These are phyloP conservation scores for Solanum medicagineum DNA, from an alignment of 257 asterid species.

Conservation along the genomic window DNA sequence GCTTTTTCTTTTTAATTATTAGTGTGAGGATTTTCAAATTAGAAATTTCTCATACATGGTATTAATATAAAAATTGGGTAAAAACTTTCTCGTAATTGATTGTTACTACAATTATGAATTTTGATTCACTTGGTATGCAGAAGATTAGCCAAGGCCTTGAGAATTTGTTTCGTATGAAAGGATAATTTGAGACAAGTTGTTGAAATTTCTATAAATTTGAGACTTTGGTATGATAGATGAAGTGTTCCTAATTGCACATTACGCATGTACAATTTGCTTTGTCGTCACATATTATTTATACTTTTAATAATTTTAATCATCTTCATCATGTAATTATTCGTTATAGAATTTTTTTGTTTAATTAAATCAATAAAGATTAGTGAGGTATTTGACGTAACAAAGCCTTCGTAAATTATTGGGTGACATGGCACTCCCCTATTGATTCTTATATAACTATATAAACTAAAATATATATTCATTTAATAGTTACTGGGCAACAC, in stretches of 20 bases:
- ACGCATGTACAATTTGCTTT: too few relatives aligned
- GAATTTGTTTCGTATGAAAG: neutral
- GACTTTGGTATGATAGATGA: neutral
- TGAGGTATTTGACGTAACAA: neutral
- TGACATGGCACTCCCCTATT: too few relatives aligned
- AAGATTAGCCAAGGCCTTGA: neutral
- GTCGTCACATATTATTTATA: neutral
- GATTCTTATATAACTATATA: too few relatives aligned
- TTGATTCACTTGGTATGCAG: neutral
- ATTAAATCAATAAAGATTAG: neutral
- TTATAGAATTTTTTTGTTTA: neutral
- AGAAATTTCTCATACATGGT: neutral
- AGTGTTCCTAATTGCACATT: neutral
- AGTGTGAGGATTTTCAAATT: neutral
- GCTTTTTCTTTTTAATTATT: neutral
- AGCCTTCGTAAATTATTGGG: too few relatives aligned
- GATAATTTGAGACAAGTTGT: neutral
- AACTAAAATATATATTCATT: too few relatives aligned
- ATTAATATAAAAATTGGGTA: neutral
- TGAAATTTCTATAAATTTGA: neutral
- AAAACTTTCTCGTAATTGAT: neutral
- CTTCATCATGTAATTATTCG: neutral
- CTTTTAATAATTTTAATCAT: neutral
- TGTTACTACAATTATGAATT: neutral
- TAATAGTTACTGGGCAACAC: too few relatives aligned